phyloP scores from a whole-genome alignment of 768 basidiomycete genomes.

The Pisolithus orientalis region DNA sequence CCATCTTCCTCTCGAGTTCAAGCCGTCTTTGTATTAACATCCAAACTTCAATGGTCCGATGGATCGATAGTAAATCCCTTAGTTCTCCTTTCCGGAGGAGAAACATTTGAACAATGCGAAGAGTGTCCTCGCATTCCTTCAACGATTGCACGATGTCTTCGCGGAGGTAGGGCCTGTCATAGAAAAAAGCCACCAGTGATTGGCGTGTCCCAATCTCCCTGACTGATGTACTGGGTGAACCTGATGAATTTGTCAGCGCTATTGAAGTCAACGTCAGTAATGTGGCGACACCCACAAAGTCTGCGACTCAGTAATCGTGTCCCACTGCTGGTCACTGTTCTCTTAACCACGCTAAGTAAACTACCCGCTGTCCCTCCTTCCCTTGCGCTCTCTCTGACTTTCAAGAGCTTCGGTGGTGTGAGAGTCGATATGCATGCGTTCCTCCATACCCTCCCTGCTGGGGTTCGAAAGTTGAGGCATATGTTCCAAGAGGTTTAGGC shows the following conservation, averaged over 20 bases:
- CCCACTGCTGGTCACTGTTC: slow-evolving; percentile 74
- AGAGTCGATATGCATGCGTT: slow-evolving; percentile 84
- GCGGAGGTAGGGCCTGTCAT: slow-evolving; percentile 52
- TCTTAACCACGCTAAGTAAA: slow-evolving; percentile 65
- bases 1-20: slow-evolving; percentile 50
- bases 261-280: background rate
- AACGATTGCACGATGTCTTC: slow-evolving; percentile 55
- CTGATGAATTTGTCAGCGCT: slow-evolving; percentile 33
- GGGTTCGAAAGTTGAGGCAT: slow-evolving; percentile 63
- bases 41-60: slow-evolving; percentile 59
- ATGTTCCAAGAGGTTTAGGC: slow-evolving; percentile 64
- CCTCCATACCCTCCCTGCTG: slow-evolving; percentile 43
- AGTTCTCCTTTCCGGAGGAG: slow-evolving; percentile 60
- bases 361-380: slow-evolving; percentile 74
- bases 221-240: slow-evolving; percentile 77
- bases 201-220: slow-evolving; percentile 69
- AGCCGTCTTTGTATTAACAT: slow-evolving; percentile 43
- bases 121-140: slow-evolving; percentile 57
- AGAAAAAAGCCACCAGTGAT: slow-evolving; percentile 69
- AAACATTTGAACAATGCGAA: slow-evolving; percentile 74
- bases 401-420: slow-evolving; percentile 88
- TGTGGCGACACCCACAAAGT: slow-evolving; percentile 53
- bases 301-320: slow-evolving; percentile 68
- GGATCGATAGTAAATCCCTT: slow-evolving; percentile 60
- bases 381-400: slow-evolving; percentile 64